Evolutionary conservation across 257 asterid genomes (phyloP).

Genomic region (Solanum piurae): DNA sequence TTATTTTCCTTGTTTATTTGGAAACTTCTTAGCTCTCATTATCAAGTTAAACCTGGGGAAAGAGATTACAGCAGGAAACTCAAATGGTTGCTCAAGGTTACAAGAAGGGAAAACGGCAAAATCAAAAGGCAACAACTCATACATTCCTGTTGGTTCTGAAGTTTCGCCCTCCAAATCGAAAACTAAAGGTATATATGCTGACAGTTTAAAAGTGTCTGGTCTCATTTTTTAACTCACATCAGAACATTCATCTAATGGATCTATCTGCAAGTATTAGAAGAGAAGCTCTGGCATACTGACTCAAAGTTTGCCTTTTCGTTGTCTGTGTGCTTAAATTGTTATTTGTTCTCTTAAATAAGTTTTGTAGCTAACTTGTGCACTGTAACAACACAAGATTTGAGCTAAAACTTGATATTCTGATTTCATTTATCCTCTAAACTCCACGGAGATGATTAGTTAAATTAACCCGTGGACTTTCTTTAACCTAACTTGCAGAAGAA

Average conservation of each 20-base stretch:
- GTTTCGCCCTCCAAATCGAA: not conserved
- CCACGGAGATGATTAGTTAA: not conserved
- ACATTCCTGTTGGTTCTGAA: conserved; percentile 1
- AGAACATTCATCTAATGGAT: not conserved
- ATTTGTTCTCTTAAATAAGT: not conserved
- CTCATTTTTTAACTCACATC: not conserved
- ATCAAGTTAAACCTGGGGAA: conserved; percentile 11
- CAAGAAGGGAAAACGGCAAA: not conserved
- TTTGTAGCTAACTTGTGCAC: not conserved
- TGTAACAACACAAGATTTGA: not conserved
- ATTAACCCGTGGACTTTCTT: not conserved
- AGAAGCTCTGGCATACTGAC: not conserved
- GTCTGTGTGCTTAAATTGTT: not conserved
- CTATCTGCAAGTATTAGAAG: not conserved
- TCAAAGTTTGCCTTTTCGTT: not conserved
- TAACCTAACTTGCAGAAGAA: not conserved
- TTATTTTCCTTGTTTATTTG: not conserved
- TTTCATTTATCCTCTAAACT: not conserved
- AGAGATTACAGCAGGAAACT: not conserved
- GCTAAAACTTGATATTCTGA: not conserved
- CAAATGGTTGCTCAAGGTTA: not conserved
- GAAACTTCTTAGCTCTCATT: conserved; percentile 15
- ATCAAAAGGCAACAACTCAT: not conserved
- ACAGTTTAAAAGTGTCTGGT: not conserved
- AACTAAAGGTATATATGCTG: conserved; percentile 3